Evolutionary conservation across 2,329 filamentous ascomycete genomes (phyloP).

Genomic region (Botryotinia globosa): DNA sequence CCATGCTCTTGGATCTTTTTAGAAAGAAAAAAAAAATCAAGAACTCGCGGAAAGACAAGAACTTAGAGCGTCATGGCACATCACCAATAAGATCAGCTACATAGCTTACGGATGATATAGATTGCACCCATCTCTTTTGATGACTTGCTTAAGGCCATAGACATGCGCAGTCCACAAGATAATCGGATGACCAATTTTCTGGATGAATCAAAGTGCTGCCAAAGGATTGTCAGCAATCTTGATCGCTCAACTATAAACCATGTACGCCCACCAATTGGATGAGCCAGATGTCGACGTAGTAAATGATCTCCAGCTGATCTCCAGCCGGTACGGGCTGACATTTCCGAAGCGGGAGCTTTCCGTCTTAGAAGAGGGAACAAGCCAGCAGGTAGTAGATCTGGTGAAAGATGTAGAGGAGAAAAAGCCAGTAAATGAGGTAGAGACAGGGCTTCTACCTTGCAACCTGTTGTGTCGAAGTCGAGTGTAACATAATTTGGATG

Average conservation of each 20-base stretch:
- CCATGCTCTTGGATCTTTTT: conserved; percentile 54
- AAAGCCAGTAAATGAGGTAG: background rate
- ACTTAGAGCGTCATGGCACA: conserved; percentile 48
- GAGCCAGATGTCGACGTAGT: conserved; percentile 27
- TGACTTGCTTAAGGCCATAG: conserved; percentile 46
- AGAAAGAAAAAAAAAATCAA: conserved; percentile 45
- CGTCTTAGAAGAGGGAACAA: background rate
- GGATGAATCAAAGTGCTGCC: conserved; percentile 39
- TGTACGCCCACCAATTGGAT: conserved; percentile 29
- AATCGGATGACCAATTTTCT: conserved; percentile 39
- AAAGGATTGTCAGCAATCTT: conserved; percentile 39
- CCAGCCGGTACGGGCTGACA: background rate
- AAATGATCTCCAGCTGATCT: conserved; percentile 12
- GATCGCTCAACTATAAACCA: conserved; percentile 26
- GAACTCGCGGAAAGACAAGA: conserved; percentile 40
- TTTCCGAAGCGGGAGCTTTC: background rate
- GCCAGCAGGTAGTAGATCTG: too few species aligned
- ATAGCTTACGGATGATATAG: conserved; percentile 44
- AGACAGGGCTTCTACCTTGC: background rate
- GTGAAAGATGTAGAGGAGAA: background rate
- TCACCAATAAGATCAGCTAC: conserved; percentile 44
- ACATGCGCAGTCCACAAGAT: conserved; percentile 36
- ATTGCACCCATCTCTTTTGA: conserved; percentile 45
- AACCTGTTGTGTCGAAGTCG: background rate
- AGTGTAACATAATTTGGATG: background rate